Base-by-base conservation (phyloP, 352 stramenopile species). In the Globisporangium paddicum region DNA sequence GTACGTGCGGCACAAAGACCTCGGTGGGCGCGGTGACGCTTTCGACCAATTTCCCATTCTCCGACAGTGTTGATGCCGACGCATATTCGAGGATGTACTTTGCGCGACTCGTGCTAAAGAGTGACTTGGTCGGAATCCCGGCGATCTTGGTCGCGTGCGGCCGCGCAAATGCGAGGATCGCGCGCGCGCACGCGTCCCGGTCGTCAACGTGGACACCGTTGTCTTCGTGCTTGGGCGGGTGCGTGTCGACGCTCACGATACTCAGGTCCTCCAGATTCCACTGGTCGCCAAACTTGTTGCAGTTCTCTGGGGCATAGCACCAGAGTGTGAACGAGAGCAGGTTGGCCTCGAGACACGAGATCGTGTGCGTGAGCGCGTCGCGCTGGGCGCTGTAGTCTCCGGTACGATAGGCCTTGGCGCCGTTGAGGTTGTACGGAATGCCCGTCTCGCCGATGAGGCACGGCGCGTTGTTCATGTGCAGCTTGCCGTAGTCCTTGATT, bases 241-340 rank as follows among this genome's bases (percentile, higher is more conserved):
- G 46, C 44, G 7, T 55, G 47, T 76, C 71, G 10, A 59, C 60
- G 38, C 79, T 93, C 41, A 93, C 82, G 40, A 96, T 68, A 37
- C 82, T 94, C 46, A 96, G 69, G 53, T 96, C 86, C 44, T 96
- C 87, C 9, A 84, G 50, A 73, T 96, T 96, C 87, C 87, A 96
- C 48, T 81, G 62, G 45, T 96, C 87, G 23, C 87, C 86, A 35
- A 77, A 90, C 16, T 70, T 55, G 68, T 95, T 86, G 56, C 55
- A 77, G 59, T 96, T 95, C 46, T 83, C 69, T 8, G 86, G 76
- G 32, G 84, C 79, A 74, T 97, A 97, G 55, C 83, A 95, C 90
- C 89, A 97, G 18, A 97, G 63, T 40, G 87, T 96, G 64, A 92
- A 97, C 47, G 73, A 89, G 13, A 94, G 58, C 58, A 92, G 38